These are phyloP conservation scores for Boletellus deceptivus DNA, from an alignment of 1,284 basidiomycete species.

Conservation along the genomic window DNA sequence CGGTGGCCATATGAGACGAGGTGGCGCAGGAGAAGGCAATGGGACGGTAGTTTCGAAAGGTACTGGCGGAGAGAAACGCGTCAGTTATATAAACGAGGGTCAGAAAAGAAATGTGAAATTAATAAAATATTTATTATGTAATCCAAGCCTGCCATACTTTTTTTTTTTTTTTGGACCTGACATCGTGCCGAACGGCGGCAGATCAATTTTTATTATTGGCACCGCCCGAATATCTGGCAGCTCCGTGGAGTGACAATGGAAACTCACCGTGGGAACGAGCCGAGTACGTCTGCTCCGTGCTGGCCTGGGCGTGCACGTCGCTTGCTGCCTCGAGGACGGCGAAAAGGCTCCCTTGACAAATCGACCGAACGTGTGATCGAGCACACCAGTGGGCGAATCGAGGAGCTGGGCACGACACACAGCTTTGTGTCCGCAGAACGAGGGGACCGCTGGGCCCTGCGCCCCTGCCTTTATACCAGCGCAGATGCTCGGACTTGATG, in stretches of 20 bases:
- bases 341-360: slow-evolving; percentile 23
- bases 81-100: slow-evolving; percentile 21
- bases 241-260: slow-evolving; percentile 27
- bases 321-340: slow-evolving; percentile 36
- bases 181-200: slow-evolving; percentile 20
- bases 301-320: slow-evolving; percentile 21
- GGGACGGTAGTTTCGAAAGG: slow-evolving; percentile 13
- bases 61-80: slow-evolving; percentile 9
- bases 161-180: slow-evolving; percentile 28
- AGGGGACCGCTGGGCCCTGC: not conserved
- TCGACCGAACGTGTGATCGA: slow-evolving; percentile 27
- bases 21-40: slow-evolving; percentile 12
- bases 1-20: slow-evolving; percentile 28
- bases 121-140: slow-evolving; percentile 22
- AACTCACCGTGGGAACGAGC: slow-evolving; percentile 33
- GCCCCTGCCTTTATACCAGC: slow-evolving; percentile 20
- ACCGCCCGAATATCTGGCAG: slow-evolving; percentile 25
- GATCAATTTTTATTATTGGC: slow-evolving; percentile 27
- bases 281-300: slow-evolving; percentile 9
- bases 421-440: slow-evolving; percentile 6
- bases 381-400: slow-evolving; percentile 12
- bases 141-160: slow-evolving; percentile 25
- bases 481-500: slow-evolving; percentile 6
- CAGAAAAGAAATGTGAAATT: not conserved
- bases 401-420: slow-evolving; percentile 10